Evolutionary conservation across 2,329 filamentous ascomycete species (phyloP).

Genomic region (Fusarium sp.): DNA sequence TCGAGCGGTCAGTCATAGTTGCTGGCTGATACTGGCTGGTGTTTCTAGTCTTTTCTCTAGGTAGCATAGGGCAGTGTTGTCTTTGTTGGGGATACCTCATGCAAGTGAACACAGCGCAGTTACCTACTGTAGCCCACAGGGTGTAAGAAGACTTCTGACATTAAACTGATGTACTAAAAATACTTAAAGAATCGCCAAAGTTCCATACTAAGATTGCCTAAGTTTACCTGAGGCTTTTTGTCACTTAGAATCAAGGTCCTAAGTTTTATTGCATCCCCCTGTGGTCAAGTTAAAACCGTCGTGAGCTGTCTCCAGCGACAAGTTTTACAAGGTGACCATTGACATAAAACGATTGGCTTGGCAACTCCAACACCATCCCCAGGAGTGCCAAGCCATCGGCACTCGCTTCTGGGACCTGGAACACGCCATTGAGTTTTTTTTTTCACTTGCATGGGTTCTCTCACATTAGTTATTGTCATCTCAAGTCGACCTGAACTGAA

Average conservation of each 20-base stretch:
- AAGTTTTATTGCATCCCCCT: no score
- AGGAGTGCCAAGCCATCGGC: neutral
- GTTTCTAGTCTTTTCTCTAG: conserved; percentile 3
- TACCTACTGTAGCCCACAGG: no score
- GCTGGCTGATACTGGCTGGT: neutral
- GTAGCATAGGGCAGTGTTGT: conserved; percentile 5
- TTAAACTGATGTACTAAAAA: no score
- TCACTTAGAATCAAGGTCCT: no score
- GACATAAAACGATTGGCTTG: neutral
- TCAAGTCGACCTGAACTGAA: neutral
- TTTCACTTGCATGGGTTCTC: neutral
- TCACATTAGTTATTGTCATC: neutral
- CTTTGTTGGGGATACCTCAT: conserved; percentile 5
- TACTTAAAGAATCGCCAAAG: no score
- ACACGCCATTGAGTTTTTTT: conserved; percentile 13
- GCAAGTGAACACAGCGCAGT: neutral
- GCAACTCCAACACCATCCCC: neutral
- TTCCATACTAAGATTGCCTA: no score
- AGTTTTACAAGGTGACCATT: neutral
- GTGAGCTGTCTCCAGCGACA: conserved; percentile 5
- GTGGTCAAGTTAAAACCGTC: neutral
- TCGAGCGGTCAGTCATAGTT: conserved; percentile 12
- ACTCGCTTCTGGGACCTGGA: neutral
- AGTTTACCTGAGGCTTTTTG: no score
- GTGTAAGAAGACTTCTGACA: no score